phyloP scores from a whole-genome alignment of 2,329 filamentous ascomycete species.

The Xylariomycetidae sp. region DNA sequence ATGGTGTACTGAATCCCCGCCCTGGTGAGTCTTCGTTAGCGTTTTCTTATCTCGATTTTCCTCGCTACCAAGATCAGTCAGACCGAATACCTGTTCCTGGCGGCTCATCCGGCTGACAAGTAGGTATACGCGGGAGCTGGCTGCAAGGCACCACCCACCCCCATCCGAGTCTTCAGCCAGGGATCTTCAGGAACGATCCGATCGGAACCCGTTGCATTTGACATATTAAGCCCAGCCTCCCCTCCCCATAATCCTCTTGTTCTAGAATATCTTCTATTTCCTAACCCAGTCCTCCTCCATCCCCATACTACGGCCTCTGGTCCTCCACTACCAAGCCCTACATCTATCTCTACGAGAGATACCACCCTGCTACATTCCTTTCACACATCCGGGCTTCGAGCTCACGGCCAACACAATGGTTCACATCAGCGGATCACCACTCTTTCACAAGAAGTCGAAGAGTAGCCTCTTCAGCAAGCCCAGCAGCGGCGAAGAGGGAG shows the following conservation, averaged over 20 bases:
- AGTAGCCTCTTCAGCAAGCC: conserved; percentile 13
- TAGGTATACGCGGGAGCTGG: too few relatives aligned
- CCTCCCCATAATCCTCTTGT: conserved; percentile 4
- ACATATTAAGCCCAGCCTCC: conserved; percentile 12
- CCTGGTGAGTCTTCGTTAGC: too few relatives aligned
- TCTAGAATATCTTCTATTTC: conserved; percentile 7
- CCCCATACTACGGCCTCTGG: conserved; percentile 1
- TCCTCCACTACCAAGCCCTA: not conserved
- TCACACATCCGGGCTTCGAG: not conserved
- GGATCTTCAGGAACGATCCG: conserved; percentile 23
- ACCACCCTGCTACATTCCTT: not conserved
- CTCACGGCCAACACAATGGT: conserved; percentile 10
- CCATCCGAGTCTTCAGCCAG: conserved; percentile 7
- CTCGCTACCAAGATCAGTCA: too few relatives aligned
- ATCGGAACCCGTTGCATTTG: conserved; percentile 4
- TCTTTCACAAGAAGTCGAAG: conserved; percentile 25
- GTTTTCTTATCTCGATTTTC: too few relatives aligned
- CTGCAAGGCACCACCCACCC: conserved; percentile 12
- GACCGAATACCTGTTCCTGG: too few relatives aligned
- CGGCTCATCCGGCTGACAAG: too few relatives aligned
- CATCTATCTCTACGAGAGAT: not conserved
- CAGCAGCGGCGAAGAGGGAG: conserved; percentile 12
- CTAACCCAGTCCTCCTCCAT: conserved; percentile 5
- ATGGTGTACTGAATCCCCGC: too few relatives aligned
- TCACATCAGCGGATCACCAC: conserved; percentile 11